Evolutionary conservation across 73 alveolate species (phyloP), one percentile per base, ranked within the genome.

Genomic region (Symbiodinium natans): DNA sequence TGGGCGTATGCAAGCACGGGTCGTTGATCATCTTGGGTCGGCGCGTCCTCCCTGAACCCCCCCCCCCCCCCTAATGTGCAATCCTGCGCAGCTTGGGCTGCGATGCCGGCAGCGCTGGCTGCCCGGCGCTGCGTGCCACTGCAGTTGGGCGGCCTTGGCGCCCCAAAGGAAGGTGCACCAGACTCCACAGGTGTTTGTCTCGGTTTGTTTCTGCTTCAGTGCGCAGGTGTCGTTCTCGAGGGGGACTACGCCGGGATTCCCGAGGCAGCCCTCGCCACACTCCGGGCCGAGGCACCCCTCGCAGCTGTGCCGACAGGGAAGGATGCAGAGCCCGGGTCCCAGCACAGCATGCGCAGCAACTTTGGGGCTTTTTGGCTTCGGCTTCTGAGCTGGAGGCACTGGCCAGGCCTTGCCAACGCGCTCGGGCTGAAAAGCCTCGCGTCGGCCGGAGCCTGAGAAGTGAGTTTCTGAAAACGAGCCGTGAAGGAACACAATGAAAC

Each of bases 91-190:
- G 97, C 80, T 42, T 90, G 97, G 97, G 27, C 38, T 36, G 77
- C 54, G 29, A 15, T 90, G 52, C 89, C 97, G 9, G 80, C 77
- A 21, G 52, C 77, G 31, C 88, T 90, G 41, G 33, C 15, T 82
- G n/a, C 52, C n/a, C 97, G 97, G 39, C 97, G 77, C 10, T 90
- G 97, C 56, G 39, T 90, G 36, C 97, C 97, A 21, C 77, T 90
- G 97, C 54, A 29, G 82, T 52, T 11, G 21, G 80, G 83, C 17
- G 73, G 97, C 11, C 54, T 71, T 36, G 88, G 88, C 5, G 54
- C 97, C 23, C 97, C 97, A 13, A 40, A 41, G 25, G 97, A 90
- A 13, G 97, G 97, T 19, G 40, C 84, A 25, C 29, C 29, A 48
- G 63, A 8, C 23, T n/a, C n/a, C n/a, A n/a, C n/a, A n/a, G n/a